Conservation (phyloP, 768 basidiomycete genomes). For the Auriscalpium vulgare region DNA sequence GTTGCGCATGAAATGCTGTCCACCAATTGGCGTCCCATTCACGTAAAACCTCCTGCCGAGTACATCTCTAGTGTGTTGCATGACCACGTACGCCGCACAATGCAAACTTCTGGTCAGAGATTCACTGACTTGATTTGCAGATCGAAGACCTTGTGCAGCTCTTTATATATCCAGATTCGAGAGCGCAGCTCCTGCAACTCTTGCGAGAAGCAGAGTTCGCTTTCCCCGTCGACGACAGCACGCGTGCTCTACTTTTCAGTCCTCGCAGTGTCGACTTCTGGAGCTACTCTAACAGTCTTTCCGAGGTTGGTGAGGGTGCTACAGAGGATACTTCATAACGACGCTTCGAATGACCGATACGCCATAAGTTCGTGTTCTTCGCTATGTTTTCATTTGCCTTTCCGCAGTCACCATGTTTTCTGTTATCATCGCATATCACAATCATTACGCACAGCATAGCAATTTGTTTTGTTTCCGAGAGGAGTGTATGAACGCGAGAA, state of each 20-base stretch:
- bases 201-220: constrained; percentile 29
- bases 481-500: too few relatives aligned
- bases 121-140: constrained; percentile 26
- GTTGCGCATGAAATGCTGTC: constrained; percentile 10
- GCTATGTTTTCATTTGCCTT: background rate
- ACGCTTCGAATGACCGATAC: too few relatives aligned
- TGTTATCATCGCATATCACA: too few relatives aligned
- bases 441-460: too few relatives aligned
- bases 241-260: constrained; percentile 8
- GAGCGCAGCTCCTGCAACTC: constrained; percentile 55
- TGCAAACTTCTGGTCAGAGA: background rate
- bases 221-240: constrained; percentile 26
- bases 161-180: constrained; percentile 72
- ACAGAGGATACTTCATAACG: too few relatives aligned
- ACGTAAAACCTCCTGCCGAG: constrained; percentile 21
- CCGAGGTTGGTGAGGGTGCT: background rate
- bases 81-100: constrained; percentile 44
- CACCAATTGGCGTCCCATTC: background rate
- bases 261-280: constrained; percentile 46
- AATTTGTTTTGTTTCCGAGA: too few relatives aligned
- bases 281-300: constrained; percentile 41
- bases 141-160: constrained; percentile 44
- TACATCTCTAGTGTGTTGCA: constrained; percentile 45
- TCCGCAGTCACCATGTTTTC: too few relatives aligned
- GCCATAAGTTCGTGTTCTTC: background rate